phyloP scores from a whole-genome alignment of 2,329 filamentous ascomycete species.

The Colletotrichum sp. region DNA sequence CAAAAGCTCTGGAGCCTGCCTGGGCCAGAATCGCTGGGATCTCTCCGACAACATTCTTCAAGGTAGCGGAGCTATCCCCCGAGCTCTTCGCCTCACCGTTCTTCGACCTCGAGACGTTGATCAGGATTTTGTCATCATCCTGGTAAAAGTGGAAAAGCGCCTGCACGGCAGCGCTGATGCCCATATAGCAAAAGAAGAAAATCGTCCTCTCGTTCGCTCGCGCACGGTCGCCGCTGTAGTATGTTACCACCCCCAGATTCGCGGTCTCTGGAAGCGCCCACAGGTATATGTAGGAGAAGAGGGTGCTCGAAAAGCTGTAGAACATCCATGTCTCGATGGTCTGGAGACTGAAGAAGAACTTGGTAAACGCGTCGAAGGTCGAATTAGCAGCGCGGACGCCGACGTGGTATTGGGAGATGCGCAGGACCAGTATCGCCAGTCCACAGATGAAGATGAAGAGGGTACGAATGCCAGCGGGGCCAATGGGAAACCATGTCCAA shows the following conservation, averaged over 20 bases:
- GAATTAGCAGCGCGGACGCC: slow-evolving; percentile 75
- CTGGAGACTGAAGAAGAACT: slow-evolving; percentile 61
- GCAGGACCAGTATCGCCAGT: slow-evolving; percentile 81
- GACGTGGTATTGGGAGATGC: slow-evolving; percentile 82
- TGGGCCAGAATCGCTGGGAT: slow-evolving; percentile 43
- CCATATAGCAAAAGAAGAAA: slow-evolving; percentile 75
- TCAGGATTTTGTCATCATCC: slow-evolving; percentile 74
- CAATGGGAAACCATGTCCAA: slow-evolving; percentile 87
- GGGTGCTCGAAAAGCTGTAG: slow-evolving; percentile 78
- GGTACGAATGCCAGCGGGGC: slow-evolving; percentile 75
- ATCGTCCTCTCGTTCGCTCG: slow-evolving; percentile 86
- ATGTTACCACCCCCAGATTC: slow-evolving; percentile 76
- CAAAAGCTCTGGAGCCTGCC: slow-evolving; percentile 43
- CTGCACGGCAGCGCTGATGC: slow-evolving; percentile 73
- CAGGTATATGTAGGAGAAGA: slow-evolving; percentile 83
- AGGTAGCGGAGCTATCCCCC: slow-evolving; percentile 21
- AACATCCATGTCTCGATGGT: slow-evolving; percentile 75
- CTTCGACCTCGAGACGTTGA: slow-evolving; percentile 39
- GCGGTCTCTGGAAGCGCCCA: slow-evolving; percentile 67
- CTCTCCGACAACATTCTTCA: slow-evolving; percentile 40
- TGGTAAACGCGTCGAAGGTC: slow-evolving; percentile 66
- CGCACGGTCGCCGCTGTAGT: slow-evolving; percentile 72
- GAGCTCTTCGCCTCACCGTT: slow-evolving; percentile 14
- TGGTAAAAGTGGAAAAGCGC: slow-evolving; percentile 70
- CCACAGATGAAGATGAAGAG: slow-evolving; percentile 77